A percentile compares a stretch with the other conserved stretches of the same genome.
Evolutionary conservation across 2,329 filamentous ascomycete genomes (phyloP).

Genomic region (Rhexocercosporidium sp.): DNA sequence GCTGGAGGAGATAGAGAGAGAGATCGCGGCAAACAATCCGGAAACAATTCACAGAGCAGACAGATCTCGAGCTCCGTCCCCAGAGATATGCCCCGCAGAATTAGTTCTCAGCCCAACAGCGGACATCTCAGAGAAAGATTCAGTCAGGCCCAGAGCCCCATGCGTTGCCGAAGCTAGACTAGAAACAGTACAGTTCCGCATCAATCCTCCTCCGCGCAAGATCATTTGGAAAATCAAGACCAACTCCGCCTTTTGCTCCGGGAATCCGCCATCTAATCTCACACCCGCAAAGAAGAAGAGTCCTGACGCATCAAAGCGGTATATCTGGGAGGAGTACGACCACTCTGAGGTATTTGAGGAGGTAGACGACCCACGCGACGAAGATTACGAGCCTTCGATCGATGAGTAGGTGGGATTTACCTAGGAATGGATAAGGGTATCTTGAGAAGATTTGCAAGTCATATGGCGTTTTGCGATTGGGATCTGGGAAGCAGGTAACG

Average conservation of each 20-base stretch:
- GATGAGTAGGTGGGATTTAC: background rate
- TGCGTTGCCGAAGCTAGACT: no score
- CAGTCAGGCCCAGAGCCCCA: no score
- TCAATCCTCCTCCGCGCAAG: no score
- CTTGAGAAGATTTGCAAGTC: background rate
- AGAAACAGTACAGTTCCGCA: no score
- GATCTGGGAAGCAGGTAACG: background rate
- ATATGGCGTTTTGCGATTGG: background rate
- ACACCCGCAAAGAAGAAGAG: background rate
- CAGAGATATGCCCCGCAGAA: background rate
- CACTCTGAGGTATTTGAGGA: background rate
- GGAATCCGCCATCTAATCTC: background rate
- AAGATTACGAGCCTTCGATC: background rate
- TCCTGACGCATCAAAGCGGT: background rate
- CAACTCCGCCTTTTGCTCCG: background rate
- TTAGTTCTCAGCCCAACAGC: no score
- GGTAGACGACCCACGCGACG: background rate
- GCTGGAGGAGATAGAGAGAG: background rate
- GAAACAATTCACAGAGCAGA: background rate
- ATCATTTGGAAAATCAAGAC: no score
- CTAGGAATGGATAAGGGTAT: background rate
- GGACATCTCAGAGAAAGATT: no score
- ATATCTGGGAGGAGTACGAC: background rate
- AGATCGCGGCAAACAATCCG: background rate
- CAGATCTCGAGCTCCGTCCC: background rate